Conservation (phyloP, 2,329 filamentous ascomycete species). For the Colletotrichum spinosum region DNA sequence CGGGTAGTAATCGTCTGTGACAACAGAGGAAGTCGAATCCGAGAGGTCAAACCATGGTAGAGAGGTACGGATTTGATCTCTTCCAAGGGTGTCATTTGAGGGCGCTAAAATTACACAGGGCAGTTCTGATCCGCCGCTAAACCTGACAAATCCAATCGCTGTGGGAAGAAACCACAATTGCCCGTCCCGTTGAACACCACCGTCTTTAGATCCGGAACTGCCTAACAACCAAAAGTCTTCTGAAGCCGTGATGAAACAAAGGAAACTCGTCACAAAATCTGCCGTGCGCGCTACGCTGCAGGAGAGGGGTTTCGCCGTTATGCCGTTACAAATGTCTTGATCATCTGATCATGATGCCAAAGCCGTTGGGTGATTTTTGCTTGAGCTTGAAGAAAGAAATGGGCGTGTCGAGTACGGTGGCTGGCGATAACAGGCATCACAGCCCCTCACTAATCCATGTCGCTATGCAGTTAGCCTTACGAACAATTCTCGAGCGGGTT, state of each 20-base stretch:
- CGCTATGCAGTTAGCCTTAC: slow-evolving; percentile 32
- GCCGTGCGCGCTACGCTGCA: slow-evolving; percentile 4
- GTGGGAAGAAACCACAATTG: slow-evolving; percentile 13
- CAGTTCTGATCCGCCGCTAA: slow-evolving; percentile 27
- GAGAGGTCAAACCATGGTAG: slow-evolving; percentile 32
- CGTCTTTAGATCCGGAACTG: neutral
- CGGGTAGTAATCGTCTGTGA: neutral
- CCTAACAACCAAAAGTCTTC: neutral
- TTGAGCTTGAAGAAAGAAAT: slow-evolving; percentile 2
- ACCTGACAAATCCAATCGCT: slow-evolving; percentile 24
- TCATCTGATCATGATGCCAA: slow-evolving; percentile 14
- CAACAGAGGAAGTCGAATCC: slow-evolving; percentile 34
- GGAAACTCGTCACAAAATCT: slow-evolving; percentile 24
- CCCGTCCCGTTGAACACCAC: slow-evolving; percentile 14
- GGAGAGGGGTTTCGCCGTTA: slow-evolving; percentile 21
- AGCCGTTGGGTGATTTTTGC: neutral
- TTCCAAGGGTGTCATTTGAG: slow-evolving; percentile 20
- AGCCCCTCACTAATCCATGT: slow-evolving; percentile 36
- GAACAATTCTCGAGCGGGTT: neutral
- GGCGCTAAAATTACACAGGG: slow-evolving; percentile 33
- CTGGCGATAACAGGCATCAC: slow-evolving; percentile 15
- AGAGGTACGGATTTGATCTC: neutral
- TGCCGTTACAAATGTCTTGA: slow-evolving; percentile 22
- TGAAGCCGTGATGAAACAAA: slow-evolving; percentile 20
- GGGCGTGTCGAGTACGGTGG: neutral